Conservation (phyloP, 1,284 basidiomycete species). For the Cryptococcus sp. region DNA sequence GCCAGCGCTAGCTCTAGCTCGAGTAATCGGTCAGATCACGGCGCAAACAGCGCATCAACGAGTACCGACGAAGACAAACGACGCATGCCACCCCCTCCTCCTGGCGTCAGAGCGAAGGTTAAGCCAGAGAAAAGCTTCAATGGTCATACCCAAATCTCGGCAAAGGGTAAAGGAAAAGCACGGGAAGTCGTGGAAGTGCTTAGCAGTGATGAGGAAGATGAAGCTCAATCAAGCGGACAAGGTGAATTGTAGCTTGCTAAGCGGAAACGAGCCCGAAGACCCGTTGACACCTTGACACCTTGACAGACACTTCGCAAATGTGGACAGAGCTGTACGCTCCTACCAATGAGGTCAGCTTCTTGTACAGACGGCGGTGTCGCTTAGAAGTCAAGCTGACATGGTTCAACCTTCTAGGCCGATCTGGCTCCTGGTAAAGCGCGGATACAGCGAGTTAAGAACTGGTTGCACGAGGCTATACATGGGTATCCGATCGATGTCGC, state of each 20-base stretch:
- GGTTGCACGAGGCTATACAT: conserved; percentile 81
- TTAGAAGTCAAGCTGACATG: conserved; percentile 8
- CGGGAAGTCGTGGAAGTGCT: conserved; percentile 30
- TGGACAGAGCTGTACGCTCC: conserved; percentile 82
- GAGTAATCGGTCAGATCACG: too few species aligned
- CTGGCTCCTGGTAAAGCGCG: conserved; percentile 88
- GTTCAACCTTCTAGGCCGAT: conserved; percentile 59
- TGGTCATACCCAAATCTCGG: not conserved
- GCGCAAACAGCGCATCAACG: not conserved
- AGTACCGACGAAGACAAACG: conserved; percentile 21
- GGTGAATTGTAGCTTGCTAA: not conserved
- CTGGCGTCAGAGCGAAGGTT: conserved; percentile 15
- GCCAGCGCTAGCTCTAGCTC: too few species aligned
- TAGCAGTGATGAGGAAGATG: conserved; percentile 32
- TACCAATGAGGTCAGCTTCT: conserved; percentile 59
- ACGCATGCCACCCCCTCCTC: conserved; percentile 37
- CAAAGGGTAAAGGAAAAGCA: conserved; percentile 58
- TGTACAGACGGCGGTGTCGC: too few species aligned
- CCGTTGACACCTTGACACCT: not conserved
- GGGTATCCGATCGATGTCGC: conserved; percentile 46
- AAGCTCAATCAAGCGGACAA: too few species aligned
- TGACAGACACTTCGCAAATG: conserved; percentile 45
- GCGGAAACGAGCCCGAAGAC: not conserved
- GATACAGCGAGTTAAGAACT: conserved; percentile 77
- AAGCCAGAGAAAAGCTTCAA: conserved; percentile 53